Percentiles rank a stretch among this genome's conserved stretches.
Evolutionary conservation across 129 eudicot genomes (phyloP).

Genomic region (carrot (Daucus carota)): DNA sequence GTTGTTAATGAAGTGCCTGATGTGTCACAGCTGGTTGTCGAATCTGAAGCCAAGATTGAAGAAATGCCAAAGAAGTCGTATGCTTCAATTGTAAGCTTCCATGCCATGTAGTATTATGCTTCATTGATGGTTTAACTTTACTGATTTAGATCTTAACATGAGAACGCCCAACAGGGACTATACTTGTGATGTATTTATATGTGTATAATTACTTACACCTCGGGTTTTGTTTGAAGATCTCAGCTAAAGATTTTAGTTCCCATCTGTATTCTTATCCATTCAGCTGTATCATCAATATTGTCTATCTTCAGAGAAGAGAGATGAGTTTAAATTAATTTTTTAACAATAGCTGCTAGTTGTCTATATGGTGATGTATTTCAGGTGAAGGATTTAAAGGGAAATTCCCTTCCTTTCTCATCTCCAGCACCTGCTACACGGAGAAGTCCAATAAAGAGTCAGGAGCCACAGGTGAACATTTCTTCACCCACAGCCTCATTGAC

Average conservation of each 20-base stretch:
- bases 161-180: not conserved
- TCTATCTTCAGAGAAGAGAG: not conserved
- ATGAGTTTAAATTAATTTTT: too few species aligned
- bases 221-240: too few species aligned
- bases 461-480: slow-evolving; percentile 19
- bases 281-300: too few species aligned
- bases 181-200: not conserved
- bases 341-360: slow-evolving; percentile 7
- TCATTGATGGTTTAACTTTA: not conserved
- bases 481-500: slow-evolving; percentile 22
- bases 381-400: slow-evolving; percentile 76
- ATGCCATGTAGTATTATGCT: not conserved
- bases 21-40: slow-evolving; percentile 23
- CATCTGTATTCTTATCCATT: not conserved
- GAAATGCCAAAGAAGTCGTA: slow-evolving; percentile 51
- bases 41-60: slow-evolving; percentile 25
- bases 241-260: not conserved
- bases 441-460: slow-evolving; percentile 39
- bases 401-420: slow-evolving; percentile 42
- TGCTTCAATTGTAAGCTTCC: slow-evolving; percentile 47
- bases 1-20: slow-evolving; percentile 39
- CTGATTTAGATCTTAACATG: not conserved
- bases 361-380: slow-evolving; percentile 17
- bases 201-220: too few species aligned
- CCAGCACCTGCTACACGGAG: slow-evolving; percentile 45